A percentile compares a stretch with the other conserved stretches of the same genome.
Evolutionary conservation across 495 filamentous ascomycete species (phyloP).

Genomic region (Aspergillus panamensis): DNA sequence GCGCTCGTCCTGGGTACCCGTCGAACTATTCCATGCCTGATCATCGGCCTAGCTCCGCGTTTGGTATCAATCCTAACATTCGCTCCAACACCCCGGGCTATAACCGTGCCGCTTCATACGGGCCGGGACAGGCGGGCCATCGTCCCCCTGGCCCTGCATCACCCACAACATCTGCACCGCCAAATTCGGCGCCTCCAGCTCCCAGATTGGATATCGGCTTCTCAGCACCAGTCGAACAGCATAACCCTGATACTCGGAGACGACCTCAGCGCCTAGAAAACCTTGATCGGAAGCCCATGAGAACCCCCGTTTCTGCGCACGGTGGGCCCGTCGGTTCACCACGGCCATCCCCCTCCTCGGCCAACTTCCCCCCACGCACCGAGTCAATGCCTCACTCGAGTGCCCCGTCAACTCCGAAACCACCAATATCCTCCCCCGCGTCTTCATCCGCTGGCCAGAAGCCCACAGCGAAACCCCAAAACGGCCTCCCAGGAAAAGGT

Average conservation of each 20-base stretch:
- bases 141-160: constrained; percentile 37
- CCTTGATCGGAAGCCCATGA: constrained; percentile 34
- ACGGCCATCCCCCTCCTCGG: constrained; percentile 31
- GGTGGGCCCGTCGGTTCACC: constrained; percentile 32
- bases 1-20: constrained; percentile 61
- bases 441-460: constrained; percentile 28
- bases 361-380: constrained; percentile 33
- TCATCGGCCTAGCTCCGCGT: constrained; percentile 60
- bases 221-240: constrained; percentile 48
- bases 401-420: constrained; percentile 33
- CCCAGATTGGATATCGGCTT: constrained; percentile 53
- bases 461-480: constrained; percentile 27
- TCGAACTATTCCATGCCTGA: constrained; percentile 49
- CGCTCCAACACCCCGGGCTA: constrained; percentile 43
- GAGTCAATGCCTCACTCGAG: constrained; percentile 35
- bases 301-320: constrained; percentile 33
- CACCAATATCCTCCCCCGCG: constrained; percentile 20
- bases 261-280: constrained; percentile 35
- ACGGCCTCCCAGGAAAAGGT: constrained; percentile 64
- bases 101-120: constrained; percentile 35
- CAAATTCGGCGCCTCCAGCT: constrained; percentile 27
- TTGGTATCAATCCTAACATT: constrained; percentile 57
- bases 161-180: constrained; percentile 29
- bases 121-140: constrained; percentile 39
- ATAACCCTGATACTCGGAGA: constrained; percentile 28